Conservation (phyloP, 495 filamentous ascomycete species). For the Clavariopsis aquatica region DNA sequence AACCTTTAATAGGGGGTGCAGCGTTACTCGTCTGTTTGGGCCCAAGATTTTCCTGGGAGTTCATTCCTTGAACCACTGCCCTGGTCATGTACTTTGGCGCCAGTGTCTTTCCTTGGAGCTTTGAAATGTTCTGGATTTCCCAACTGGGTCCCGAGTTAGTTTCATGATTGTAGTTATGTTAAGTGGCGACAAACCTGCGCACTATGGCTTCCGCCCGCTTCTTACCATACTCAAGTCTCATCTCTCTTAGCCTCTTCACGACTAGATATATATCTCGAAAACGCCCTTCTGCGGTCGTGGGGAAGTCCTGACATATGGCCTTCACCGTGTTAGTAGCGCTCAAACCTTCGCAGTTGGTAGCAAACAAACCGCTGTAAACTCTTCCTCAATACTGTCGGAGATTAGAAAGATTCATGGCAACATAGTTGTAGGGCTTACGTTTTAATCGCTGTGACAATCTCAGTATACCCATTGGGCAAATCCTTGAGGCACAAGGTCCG, state of each 20-base stretch:
- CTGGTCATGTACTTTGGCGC: background rate
- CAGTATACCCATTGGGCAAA: background rate
- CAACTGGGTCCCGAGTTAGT: background rate
- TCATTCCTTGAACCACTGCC: background rate
- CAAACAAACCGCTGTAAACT: background rate
- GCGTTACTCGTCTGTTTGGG: background rate
- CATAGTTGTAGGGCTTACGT: background rate
- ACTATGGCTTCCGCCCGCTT: background rate
- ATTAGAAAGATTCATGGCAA: background rate
- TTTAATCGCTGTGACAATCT: background rate
- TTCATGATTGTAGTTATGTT: background rate
- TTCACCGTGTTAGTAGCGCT: background rate
- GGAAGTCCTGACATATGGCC: background rate
- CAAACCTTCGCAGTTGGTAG: background rate
- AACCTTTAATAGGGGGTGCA: background rate
- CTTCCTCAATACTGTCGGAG: background rate
- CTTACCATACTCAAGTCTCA: background rate
- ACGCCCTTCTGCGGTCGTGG: background rate
- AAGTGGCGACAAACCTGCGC: background rate
- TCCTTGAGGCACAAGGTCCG: background rate
- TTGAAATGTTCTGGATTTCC: background rate
- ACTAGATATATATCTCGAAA: background rate
- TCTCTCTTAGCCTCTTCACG: background rate
- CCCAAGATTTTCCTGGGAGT: background rate
- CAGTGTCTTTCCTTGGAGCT: background rate